Base-by-base conservation (phyloP, 1,284 basidiomycete genomes). In the Apiotrichum sp. region DNA sequence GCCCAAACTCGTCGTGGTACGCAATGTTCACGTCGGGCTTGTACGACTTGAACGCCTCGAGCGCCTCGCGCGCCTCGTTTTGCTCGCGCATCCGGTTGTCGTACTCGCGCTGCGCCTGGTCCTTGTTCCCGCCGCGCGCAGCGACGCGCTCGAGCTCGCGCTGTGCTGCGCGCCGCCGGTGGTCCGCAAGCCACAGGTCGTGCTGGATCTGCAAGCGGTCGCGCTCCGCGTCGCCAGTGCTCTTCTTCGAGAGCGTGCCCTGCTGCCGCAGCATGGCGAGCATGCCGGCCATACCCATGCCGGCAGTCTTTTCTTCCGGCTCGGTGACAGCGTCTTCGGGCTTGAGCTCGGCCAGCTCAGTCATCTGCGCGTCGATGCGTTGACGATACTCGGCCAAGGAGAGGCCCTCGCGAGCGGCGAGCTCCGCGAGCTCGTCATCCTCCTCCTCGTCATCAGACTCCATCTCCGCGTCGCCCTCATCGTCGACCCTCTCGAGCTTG, bases 1-100 rank as follows among this genome's bases (percentile, higher is more conserved):
- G 60, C 34, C 96, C 96, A 71, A 91, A 90, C 75, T 96, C 93
- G 73, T 99, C 96, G 64, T 95, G 88, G 75, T 98, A 99, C 57
- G 88, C 88, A 70, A 98, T 90, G 62, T 95, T 90, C 66, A 99
- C 83, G 74, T 96, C 93, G 1, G 96, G 96, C 76, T 93, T 96
- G 81, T 99, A 99, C 70, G 88, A 83, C 76, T 86, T 88, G 82
- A 89, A 98, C 48, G 84, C 74, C 40, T 96, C 90, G 65, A 93
- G 78, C 46, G 84, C 83, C 33, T 88, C 83, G 42, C 89, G 83
- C 7, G 93, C 88, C 64, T 97, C 93, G 63, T 89, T 86, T 71
- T 93, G 86, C 69, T 98, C 96, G 32, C 93, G 84, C 65, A 86
- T 73, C 55, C 90, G 84, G 70, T 97, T 97, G 76, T 97, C 92